A percentile compares a stretch with the other conserved stretches of the same genome.
These are phyloP conservation scores for Camelina neglecta DNA, from an alignment of 345 rosid genomes.

Conservation along the genomic window DNA sequence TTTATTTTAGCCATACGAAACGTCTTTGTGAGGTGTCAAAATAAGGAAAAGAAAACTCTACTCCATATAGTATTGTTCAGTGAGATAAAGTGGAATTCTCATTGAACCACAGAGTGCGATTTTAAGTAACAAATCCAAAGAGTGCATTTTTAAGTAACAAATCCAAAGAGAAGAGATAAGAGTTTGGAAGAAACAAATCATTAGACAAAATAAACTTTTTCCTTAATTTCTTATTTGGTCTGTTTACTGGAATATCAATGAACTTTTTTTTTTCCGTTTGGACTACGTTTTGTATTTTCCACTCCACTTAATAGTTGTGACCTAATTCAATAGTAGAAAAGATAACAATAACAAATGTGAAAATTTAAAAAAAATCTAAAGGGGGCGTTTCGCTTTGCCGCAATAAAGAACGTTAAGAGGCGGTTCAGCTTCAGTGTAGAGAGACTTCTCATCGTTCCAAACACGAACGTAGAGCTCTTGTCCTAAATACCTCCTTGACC, in stretches of 20 bases:
- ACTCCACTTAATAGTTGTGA: not conserved
- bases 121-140: too few relatives aligned
- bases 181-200: not conserved
- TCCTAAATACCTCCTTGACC: conserved; percentile 72
- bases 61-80: too few relatives aligned
- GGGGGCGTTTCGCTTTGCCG: conserved; percentile 47
- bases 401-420: conserved; percentile 51
- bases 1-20: not conserved
- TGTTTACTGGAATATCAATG: conserved; percentile 31
- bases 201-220: not conserved
- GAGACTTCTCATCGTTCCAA: conserved; percentile 59
- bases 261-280: not conserved
- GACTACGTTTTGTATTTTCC: conserved; percentile 16
- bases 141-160: too few relatives aligned
- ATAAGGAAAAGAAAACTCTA: not conserved
- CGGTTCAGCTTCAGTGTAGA: conserved; percentile 48
- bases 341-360: not conserved
- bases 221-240: not conserved
- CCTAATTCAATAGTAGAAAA: conserved; percentile 24
- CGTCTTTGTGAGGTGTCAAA: not conserved
- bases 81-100: too few relatives aligned
- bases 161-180: too few relatives aligned
- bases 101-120: too few relatives aligned
- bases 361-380: conserved; percentile 6
- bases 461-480: conserved; percentile 77